These are phyloP conservation scores for Blastobotrys muscicola DNA, from an alignment of 805 yeast species.

Conservation along the genomic window DNA sequence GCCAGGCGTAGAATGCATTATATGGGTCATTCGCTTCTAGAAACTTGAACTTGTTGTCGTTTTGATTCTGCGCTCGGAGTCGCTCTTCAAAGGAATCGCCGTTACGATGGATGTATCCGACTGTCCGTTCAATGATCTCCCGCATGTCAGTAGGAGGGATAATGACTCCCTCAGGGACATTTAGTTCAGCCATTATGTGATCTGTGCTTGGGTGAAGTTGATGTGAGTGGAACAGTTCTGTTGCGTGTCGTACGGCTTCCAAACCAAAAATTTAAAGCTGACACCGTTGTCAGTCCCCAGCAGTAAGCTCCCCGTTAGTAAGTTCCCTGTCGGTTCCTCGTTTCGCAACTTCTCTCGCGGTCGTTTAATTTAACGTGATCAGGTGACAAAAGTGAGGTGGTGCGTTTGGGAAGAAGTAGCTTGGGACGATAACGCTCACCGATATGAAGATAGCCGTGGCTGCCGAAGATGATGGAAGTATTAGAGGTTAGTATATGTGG, in stretches of 20 bases:
- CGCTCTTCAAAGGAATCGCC: slow-evolving; percentile 58
- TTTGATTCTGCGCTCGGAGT: slow-evolving; percentile 38
- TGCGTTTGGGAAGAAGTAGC: neutral
- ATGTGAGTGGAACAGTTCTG: too few relatives aligned
- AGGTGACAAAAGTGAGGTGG: neutral
- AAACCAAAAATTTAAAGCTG: too few relatives aligned
- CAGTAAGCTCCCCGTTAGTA: too few relatives aligned
- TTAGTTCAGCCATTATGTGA: slow-evolving; percentile 2
- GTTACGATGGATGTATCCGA: slow-evolving; percentile 56
- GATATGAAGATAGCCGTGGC: slow-evolving; percentile 42
- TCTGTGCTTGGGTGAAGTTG: too few relatives aligned
- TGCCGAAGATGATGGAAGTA: slow-evolving; percentile 42
- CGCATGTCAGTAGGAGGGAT: slow-evolving; percentile 45
- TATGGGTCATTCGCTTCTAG: slow-evolving; percentile 45
- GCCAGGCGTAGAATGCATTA: slow-evolving; percentile 47
- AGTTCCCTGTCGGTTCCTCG: too few relatives aligned
- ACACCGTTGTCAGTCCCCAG: too few relatives aligned
- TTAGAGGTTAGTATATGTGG: slow-evolving; percentile 27
- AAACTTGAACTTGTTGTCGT: slow-evolving; percentile 54
- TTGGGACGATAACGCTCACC: neutral
- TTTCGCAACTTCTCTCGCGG: too few relatives aligned
- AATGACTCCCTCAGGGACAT: slow-evolving; percentile 33
- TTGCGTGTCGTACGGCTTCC: too few relatives aligned
- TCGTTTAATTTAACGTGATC: neutral
- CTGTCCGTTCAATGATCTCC: slow-evolving; percentile 60